phyloP scores from a whole-genome alignment of 306 rosid genomes.

The Arachis stenosperma region DNA sequence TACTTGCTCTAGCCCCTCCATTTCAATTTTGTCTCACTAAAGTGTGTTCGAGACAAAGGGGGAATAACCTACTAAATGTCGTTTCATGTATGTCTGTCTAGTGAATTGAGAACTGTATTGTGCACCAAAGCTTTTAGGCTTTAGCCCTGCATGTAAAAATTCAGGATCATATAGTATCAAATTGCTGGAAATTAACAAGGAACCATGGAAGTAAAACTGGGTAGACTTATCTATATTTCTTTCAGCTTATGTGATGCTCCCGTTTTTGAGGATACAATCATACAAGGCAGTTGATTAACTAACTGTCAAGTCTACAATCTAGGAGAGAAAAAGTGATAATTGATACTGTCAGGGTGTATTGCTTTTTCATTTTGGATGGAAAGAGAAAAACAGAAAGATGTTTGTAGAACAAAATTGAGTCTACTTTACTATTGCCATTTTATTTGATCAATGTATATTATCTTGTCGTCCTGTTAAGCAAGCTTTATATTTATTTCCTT shows the following conservation, averaged over 20 bases:
- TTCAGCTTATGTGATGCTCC: neutral
- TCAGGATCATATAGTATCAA: conserved; percentile 2
- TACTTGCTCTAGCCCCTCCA: conserved; percentile 10
- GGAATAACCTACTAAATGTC: conserved; percentile 17
- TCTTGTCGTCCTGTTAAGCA: no score
- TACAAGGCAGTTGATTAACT: neutral
- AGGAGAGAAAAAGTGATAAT: neutral
- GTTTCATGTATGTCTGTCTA: conserved; percentile 28
- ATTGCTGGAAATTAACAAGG: neutral
- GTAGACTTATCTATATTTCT: neutral
- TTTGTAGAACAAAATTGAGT: no score
- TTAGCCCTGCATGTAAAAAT: conserved; percentile 12
- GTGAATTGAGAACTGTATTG: neutral
- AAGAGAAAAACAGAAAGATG: no score
- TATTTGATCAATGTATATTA: no score
- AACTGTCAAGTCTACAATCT: neutral
- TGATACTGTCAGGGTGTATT: no score
- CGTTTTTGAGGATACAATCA: neutral
- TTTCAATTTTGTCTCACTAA: conserved; percentile 35
- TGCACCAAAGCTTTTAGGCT: conserved; percentile 25
- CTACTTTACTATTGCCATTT: no score
- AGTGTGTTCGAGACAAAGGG: conserved; percentile 30
- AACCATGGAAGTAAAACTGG: neutral
- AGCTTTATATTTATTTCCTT: no score
- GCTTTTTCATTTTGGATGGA: no score